phyloP scores from a whole-genome alignment of 192 early-diverging fungal genomes.

The Coemansia sp. region DNA sequence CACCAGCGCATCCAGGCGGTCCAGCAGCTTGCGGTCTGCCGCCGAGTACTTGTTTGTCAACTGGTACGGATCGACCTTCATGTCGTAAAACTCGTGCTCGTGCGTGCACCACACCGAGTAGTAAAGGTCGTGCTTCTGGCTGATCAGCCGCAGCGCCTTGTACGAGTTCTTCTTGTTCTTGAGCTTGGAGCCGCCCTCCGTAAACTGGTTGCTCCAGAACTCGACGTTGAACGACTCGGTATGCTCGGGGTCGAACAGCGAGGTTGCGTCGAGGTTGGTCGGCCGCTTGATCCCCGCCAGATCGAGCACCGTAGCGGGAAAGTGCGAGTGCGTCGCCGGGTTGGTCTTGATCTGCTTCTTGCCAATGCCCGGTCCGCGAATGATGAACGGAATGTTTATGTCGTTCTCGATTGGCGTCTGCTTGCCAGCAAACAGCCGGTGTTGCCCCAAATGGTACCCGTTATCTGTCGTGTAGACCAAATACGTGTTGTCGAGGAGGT shows the following conservation, averaged over 20 bases:
- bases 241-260: conserved; percentile 25
- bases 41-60: conserved; percentile 58
- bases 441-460: conserved; percentile 70
- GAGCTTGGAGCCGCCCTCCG: conserved; percentile 22
- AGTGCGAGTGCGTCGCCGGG: conserved; percentile 61
- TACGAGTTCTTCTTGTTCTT: conserved; percentile 52
- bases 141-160: conserved; percentile 60
- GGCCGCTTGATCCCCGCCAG: conserved; percentile 56
- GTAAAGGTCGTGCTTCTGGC: conserved; percentile 54
- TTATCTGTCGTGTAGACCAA: conserved; percentile 70
- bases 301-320: conserved; percentile 65
- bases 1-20: conserved; percentile 63
- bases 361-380: conserved; percentile 66
- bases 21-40: conserved; percentile 34
- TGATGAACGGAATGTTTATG: conserved; percentile 64
- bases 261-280: conserved; percentile 4
- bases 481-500: conserved; percentile 63
- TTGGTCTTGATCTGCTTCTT: conserved; percentile 47
- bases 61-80: conserved; percentile 63
- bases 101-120: conserved; percentile 63
- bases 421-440: conserved; percentile 66
- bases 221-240: conserved; percentile 61
- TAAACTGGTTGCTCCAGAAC: conserved; percentile 45
- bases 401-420: conserved; percentile 66
- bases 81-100: conserved; percentile 62